These are phyloP conservation scores for Lophium mytilinum DNA, from an alignment of 495 filamentous ascomycete species.

Conservation along the genomic window DNA sequence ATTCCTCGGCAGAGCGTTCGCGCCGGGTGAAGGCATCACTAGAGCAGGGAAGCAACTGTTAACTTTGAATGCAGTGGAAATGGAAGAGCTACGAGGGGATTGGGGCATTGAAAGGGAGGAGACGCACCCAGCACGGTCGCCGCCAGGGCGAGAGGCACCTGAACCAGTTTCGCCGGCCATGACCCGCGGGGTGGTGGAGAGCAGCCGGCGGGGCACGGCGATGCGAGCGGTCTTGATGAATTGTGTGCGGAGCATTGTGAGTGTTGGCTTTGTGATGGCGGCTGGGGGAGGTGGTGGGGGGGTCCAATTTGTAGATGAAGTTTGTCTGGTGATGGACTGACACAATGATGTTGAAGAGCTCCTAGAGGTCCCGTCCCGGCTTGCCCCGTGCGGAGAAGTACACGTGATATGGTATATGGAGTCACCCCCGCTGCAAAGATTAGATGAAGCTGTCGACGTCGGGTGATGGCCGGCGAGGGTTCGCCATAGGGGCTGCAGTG, in stretches of 20 bases:
- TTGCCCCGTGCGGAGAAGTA: too few relatives aligned
- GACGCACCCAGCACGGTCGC: constrained; percentile 35
- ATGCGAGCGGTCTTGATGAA: constrained; percentile 16
- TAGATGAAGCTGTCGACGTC: too few relatives aligned
- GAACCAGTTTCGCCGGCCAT: constrained; percentile 43
- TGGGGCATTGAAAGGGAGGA: background rate
- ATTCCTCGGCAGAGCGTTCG: constrained; percentile 78
- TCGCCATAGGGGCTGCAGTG: too few relatives aligned
- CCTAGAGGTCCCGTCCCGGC: too few relatives aligned
- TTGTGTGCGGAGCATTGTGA: constrained; percentile 21
- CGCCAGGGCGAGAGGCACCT: constrained; percentile 37
- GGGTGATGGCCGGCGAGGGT: too few relatives aligned
- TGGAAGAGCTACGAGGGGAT: background rate
- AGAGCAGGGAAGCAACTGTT: background rate
- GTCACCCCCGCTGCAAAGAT: too few relatives aligned
- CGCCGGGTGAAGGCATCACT: constrained; percentile 88
- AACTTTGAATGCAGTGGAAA: too few relatives aligned
- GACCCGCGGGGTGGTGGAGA: constrained; percentile 28
- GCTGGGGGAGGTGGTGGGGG: background rate
- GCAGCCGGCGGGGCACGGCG: constrained; percentile 21
- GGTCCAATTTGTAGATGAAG: constrained; percentile 1
- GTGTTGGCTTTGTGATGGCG: background rate
- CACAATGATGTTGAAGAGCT: too few relatives aligned
- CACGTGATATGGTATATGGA: too few relatives aligned
- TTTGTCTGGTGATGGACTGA: background rate